Conservation (phyloP, 1,284 basidiomycete genomes). For the Fomitopsis pinicola region DNA sequence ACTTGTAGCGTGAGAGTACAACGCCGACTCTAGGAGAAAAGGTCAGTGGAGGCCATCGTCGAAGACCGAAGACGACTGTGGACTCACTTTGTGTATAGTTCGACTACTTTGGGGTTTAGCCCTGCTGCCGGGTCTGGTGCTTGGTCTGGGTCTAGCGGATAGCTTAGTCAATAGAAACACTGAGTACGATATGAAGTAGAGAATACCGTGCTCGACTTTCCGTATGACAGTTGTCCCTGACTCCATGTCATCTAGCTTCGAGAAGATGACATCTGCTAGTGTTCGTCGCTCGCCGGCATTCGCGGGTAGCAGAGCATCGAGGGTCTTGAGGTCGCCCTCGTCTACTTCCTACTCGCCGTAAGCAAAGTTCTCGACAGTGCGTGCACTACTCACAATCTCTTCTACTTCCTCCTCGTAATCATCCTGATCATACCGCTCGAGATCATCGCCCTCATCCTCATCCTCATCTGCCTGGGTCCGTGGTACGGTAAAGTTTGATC, state of each 20-base stretch:
- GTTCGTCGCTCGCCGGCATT: constrained; percentile 76
- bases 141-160: constrained; percentile 48
- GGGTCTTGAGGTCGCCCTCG: constrained; percentile 70
- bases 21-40: constrained; percentile 65
- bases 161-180: no score
- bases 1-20: constrained; percentile 89
- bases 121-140: constrained; percentile 85
- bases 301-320: constrained; percentile 76
- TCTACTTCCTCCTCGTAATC: constrained; percentile 41
- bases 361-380: neutral
- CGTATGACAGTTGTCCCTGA: constrained; percentile 48
- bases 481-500: constrained; percentile 58
- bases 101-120: constrained; percentile 94
- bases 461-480: constrained; percentile 29
- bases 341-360: neutral
- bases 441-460: constrained; percentile 38
- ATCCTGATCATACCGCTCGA: constrained; percentile 48
- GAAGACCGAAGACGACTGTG: neutral
- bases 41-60: neutral
- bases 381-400: constrained; percentile 50
- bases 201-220: constrained; percentile 54
- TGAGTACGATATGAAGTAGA: neutral
- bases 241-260: constrained; percentile 74
- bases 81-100: constrained; percentile 87
- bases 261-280: constrained; percentile 93